Conservation (phyloP, 2,329 filamentous ascomycete species). For the Cryphonectria parasitica region DNA sequence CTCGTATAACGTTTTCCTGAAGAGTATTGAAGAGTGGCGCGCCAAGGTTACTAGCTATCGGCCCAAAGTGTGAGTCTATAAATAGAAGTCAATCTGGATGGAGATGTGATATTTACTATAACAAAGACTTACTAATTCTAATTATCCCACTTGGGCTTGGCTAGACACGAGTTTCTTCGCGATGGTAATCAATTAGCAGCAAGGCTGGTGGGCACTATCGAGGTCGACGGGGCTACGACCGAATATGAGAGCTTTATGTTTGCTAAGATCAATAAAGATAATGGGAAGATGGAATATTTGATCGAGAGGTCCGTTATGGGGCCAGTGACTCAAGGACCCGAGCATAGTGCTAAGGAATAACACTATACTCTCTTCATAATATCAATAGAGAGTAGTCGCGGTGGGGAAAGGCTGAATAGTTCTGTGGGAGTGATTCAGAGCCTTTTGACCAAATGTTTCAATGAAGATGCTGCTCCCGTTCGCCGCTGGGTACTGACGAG, state of each 20-base stretch:
- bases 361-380: no score
- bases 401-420: no score
- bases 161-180: conserved; percentile 37
- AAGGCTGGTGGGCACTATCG: conserved; percentile 37
- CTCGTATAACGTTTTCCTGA: conserved; percentile 32
- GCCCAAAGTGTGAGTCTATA: conserved; percentile 20
- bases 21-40: conserved; percentile 36
- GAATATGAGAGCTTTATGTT: conserved; percentile 40
- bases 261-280: conserved; percentile 35
- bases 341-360: no score
- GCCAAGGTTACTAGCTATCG: conserved; percentile 36
- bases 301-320: conserved; percentile 34
- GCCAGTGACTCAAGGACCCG: conserved; percentile 23
- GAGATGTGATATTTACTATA: no score
- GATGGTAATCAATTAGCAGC: conserved; percentile 38
- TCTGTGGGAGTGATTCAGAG: no score
- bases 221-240: conserved; percentile 33
- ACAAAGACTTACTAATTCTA: conserved; percentile 30
- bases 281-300: conserved; percentile 37
- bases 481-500: no score
- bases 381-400: no score
- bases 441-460: no score
- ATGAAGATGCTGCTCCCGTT: no score
- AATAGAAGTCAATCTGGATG: no score
- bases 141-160: not conserved